phyloP scores from a whole-genome alignment of 805 yeast genomes.

The Candida sithepensis region DNA sequence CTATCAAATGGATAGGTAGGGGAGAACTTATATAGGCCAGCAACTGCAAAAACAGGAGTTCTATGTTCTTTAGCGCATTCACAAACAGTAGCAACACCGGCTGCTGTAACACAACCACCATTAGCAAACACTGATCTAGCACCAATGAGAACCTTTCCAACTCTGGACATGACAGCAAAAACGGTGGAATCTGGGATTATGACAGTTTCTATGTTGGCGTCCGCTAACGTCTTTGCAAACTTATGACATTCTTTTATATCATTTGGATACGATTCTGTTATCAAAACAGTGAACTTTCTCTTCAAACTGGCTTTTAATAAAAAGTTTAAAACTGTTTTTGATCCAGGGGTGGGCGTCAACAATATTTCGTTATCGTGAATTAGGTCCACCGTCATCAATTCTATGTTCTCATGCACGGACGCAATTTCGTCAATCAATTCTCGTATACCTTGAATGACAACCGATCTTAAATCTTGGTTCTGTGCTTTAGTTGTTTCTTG shows the following conservation, averaged over 20 bases:
- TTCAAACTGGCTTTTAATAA: constrained; percentile 81
- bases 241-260: constrained; percentile 71
- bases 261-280: constrained; percentile 91
- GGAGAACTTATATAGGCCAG: constrained; percentile 89
- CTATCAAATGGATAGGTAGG: constrained; percentile 90
- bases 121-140: constrained; percentile 91
- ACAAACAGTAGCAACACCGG: constrained; percentile 91
- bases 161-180: constrained; percentile 94
- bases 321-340: constrained; percentile 84
- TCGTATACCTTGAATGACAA: constrained; percentile 86
- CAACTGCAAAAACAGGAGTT: constrained; percentile 95
- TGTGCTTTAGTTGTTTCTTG: constrained; percentile 36
- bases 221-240: constrained; percentile 76
- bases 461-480: constrained; percentile 69
- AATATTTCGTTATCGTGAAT: constrained; percentile 88
- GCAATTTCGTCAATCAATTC: constrained; percentile 89
- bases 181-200: constrained; percentile 91
- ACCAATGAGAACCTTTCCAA: constrained; percentile 93
- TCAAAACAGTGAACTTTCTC: constrained; percentile 86
- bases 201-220: constrained; percentile 83
- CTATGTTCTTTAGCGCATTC: constrained; percentile 93
- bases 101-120: constrained; percentile 87
- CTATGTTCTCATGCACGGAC: constrained; percentile 86
- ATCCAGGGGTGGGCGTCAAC: constrained; percentile 91
- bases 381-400: constrained; percentile 85